Evolutionary conservation across 2,329 filamentous ascomycete genomes (phyloP).

Genomic region (Alternaria incomplexa): DNA sequence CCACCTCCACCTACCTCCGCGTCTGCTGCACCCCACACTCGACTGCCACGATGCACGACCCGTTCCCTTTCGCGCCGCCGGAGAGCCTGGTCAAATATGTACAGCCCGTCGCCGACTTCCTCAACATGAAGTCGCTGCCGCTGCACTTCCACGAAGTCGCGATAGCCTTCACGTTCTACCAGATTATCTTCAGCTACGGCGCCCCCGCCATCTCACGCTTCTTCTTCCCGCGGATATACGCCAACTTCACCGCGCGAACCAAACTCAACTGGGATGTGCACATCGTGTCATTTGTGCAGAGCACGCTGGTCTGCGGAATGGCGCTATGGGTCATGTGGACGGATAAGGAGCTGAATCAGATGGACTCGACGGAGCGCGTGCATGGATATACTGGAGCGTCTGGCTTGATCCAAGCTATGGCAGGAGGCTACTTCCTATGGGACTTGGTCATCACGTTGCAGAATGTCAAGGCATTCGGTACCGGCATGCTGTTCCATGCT

Average conservation of each 20-base stretch:
- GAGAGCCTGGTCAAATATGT: constrained; percentile 61
- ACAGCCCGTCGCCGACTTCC: constrained; percentile 68
- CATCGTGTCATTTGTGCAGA: constrained; percentile 83
- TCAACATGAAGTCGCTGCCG: constrained; percentile 70
- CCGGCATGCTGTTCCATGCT: constrained; percentile 80
- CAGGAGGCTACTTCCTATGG: constrained; percentile 84
- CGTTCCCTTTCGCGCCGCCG: constrained; percentile 68
- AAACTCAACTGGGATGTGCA: constrained; percentile 85
- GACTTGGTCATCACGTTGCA: constrained; percentile 73
- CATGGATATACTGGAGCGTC: constrained; percentile 78
- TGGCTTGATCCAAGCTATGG: constrained; percentile 77
- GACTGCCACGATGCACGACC: constrained; percentile 68
- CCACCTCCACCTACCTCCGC: constrained; percentile 13
- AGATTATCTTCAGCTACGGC: constrained; percentile 68
- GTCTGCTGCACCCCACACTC: constrained; percentile 8
- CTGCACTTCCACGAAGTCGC: constrained; percentile 80
- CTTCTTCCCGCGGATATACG: constrained; percentile 70
- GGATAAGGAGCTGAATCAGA: constrained; percentile 71
- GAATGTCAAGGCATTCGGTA: constrained; percentile 74
- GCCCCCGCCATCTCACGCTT: constrained; percentile 70
- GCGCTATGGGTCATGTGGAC: constrained; percentile 74
- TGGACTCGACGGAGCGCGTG: constrained; percentile 71
- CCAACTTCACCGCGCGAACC: constrained; percentile 65
- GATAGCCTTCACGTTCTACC: constrained; percentile 70
- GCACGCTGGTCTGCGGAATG: constrained; percentile 71